Evolutionary conservation across 2,329 filamentous ascomycete species (phyloP).

Genomic region (Penicillium corylophilum): DNA sequence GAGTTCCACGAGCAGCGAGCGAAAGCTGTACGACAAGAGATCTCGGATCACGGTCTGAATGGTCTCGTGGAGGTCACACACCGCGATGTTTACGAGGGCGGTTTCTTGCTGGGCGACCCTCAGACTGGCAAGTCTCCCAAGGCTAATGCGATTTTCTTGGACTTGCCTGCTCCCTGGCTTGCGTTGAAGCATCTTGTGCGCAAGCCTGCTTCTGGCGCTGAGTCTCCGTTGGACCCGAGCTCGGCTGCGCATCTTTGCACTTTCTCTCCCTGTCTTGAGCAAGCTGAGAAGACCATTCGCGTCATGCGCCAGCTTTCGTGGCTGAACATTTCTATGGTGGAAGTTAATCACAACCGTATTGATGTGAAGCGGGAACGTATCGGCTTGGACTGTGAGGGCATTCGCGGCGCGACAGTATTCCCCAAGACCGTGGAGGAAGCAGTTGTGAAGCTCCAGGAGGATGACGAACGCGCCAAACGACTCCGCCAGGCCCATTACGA

Average conservation of each 20-base stretch:
- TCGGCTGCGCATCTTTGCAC: slow-evolving; percentile 79
- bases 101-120: slow-evolving; percentile 42
- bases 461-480: slow-evolving; percentile 62
- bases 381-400: slow-evolving; percentile 67
- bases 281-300: slow-evolving; percentile 83
- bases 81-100: slow-evolving; percentile 51
- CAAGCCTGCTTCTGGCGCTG: slow-evolving; percentile 28
- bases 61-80: slow-evolving; percentile 47
- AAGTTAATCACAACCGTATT: slow-evolving; percentile 75
- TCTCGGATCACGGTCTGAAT: slow-evolving; percentile 45
- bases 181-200: slow-evolving; percentile 50
- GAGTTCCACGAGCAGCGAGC: slow-evolving; percentile 51
- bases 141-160: slow-evolving; percentile 50
- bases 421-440: slow-evolving; percentile 74
- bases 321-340: slow-evolving; percentile 91
- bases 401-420: slow-evolving; percentile 65
- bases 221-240: slow-evolving; percentile 66
- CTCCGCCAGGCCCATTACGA: slow-evolving; percentile 21
- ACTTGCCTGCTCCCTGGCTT: slow-evolving; percentile 52
- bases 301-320: slow-evolving; percentile 78
- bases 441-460: slow-evolving; percentile 67
- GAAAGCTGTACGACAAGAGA: slow-evolving; percentile 43
- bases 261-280: slow-evolving; percentile 96
- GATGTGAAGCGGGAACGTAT: slow-evolving; percentile 80
- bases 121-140: slow-evolving; percentile 40